A percentile compares a stretch with the other conserved stretches of the same genome.
Evolutionary conservation across 2,329 filamentous ascomycete genomes (phyloP).

Genomic region (Pseudogymnoascus sp.): DNA sequence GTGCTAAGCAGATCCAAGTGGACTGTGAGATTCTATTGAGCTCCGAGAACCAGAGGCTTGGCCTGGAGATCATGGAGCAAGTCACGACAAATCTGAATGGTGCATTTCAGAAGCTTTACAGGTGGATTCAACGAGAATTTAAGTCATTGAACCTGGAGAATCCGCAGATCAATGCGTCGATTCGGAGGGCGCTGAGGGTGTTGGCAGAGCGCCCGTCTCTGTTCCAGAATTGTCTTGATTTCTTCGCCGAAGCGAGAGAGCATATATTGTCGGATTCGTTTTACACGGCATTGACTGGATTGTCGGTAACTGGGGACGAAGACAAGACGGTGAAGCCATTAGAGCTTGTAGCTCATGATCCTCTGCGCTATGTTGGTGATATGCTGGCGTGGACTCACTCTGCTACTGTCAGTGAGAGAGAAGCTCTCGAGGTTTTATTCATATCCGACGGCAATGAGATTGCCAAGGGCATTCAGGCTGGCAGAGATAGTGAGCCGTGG

Average conservation of each 20-base stretch:
- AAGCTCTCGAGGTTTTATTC: slow-evolving; percentile 86
- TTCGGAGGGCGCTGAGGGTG: slow-evolving; percentile 75
- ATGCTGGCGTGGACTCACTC: slow-evolving; percentile 98
- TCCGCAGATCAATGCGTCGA: slow-evolving; percentile 79
- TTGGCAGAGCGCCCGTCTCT: slow-evolving; percentile 82
- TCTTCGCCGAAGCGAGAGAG: slow-evolving; percentile 85
- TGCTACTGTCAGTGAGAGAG: slow-evolving; percentile 84
- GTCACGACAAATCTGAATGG: slow-evolving; percentile 79
- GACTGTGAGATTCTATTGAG: slow-evolving; percentile 87
- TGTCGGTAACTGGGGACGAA: slow-evolving; percentile 47
- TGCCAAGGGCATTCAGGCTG: slow-evolving; percentile 70
- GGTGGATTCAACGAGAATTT: slow-evolving; percentile 91
- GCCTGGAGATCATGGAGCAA: slow-evolving; percentile 84
- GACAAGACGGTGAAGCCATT: slow-evolving; percentile 74
- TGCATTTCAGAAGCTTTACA: slow-evolving; percentile 91
- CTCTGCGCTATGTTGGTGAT: slow-evolving; percentile 84
- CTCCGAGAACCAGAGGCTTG: slow-evolving; percentile 80
- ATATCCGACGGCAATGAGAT: slow-evolving; percentile 86
- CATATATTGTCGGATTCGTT: slow-evolving; percentile 82
- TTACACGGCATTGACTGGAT: slow-evolving; percentile 77
- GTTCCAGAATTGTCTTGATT: slow-evolving; percentile 89
- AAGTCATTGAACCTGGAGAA: slow-evolving; percentile 89
- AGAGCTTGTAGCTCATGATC: slow-evolving; percentile 86
- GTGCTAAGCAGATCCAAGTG: slow-evolving; percentile 78
- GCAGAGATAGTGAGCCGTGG: slow-evolving; percentile 80